These are phyloP conservation scores for Sherardia arvensis DNA, from an alignment of 257 asterid species.

Conservation along the genomic window DNA sequence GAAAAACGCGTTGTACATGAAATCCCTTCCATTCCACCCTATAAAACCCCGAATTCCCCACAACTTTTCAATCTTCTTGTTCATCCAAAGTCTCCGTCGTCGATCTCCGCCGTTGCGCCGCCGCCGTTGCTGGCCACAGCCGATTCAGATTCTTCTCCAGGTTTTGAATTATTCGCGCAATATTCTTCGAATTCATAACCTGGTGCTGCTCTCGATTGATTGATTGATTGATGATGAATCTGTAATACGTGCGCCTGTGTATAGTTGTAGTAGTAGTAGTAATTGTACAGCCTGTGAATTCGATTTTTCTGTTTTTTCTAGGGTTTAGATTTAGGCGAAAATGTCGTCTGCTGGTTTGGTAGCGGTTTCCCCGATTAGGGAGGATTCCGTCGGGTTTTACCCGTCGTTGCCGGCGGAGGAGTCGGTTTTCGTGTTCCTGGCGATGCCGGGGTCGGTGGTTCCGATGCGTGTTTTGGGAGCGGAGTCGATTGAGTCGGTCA, in stretches of 20 bases:
- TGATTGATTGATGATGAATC: constrained; percentile 28
- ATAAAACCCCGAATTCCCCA: background rate
- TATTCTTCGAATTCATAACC: background rate
- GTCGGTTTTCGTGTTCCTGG: constrained; percentile 43
- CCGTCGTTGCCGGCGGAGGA: constrained; percentile 38
- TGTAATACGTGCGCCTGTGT: constrained; percentile 39
- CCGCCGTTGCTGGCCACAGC: no score
- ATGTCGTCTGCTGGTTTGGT: constrained; percentile 82
- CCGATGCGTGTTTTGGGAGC: constrained; percentile 69
- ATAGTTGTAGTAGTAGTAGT: constrained; percentile 9
- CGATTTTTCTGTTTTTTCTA: background rate
- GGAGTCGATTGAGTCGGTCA: constrained; percentile 72
- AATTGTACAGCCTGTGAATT: constrained; percentile 10
- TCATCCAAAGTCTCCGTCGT: no score
- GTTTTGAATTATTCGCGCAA: background rate
- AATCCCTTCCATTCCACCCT: background rate
- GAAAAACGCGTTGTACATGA: background rate
- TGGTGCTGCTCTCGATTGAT: background rate
- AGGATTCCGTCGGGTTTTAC: constrained; percentile 33
- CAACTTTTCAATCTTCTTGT: background rate
- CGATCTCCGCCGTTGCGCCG: background rate
- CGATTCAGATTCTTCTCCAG: background rate
- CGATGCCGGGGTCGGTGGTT: constrained; percentile 56
- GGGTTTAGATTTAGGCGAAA: constrained; percentile 14
- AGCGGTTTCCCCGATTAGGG: constrained; percentile 38